These are phyloP conservation scores for Termitomyces sp. DNA, from an alignment of 768 basidiomycete species.

Conservation along the genomic window DNA sequence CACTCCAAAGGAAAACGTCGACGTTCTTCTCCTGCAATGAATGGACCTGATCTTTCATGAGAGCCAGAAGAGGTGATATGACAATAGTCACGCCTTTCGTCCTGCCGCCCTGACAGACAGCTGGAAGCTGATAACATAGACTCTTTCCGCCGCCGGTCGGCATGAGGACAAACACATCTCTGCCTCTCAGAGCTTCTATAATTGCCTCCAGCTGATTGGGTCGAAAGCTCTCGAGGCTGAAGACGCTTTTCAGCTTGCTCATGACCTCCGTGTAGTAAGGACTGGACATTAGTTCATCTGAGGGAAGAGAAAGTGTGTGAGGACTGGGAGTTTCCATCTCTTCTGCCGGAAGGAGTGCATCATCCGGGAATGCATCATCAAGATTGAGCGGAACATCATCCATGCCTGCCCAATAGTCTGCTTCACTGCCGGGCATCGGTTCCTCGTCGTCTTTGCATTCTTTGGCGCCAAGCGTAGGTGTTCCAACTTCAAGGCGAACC, in stretches of 20 bases:
- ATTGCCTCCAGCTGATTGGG: slow-evolving; percentile 85
- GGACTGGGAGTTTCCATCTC: slow-evolving; percentile 13
- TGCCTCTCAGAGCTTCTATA: slow-evolving; percentile 67
- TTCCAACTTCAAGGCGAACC: background rate
- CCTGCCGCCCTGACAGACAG: slow-evolving; percentile 64
- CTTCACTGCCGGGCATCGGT: slow-evolving; percentile 32
- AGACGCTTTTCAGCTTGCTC: slow-evolving; percentile 48
- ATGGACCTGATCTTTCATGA: slow-evolving; percentile 87
- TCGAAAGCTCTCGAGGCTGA: slow-evolving; percentile 66
- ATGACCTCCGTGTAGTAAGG: slow-evolving; percentile 46
- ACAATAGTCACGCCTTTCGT: slow-evolving; percentile 86
- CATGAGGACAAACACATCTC: slow-evolving; percentile 92
- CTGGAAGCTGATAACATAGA: slow-evolving; percentile 87
- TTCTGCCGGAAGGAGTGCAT: slow-evolving; percentile 11
- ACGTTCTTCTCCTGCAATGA: slow-evolving; percentile 59
- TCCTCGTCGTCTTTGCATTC: slow-evolving; percentile 14
- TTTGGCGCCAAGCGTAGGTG: background rate
- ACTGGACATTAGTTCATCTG: slow-evolving; percentile 8
- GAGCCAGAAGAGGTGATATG: slow-evolving; percentile 79
- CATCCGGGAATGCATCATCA: slow-evolving; percentile 19
- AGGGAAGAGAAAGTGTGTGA: slow-evolving; percentile 11
- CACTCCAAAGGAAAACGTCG: slow-evolving; percentile 64
- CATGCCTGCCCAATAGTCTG: slow-evolving; percentile 40
- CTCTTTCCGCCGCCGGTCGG: slow-evolving; percentile 95
- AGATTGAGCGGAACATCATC: slow-evolving; percentile 33